Base-by-base conservation (phyloP, 768 basidiomycete genomes). In the Collybia sp. region DNA sequence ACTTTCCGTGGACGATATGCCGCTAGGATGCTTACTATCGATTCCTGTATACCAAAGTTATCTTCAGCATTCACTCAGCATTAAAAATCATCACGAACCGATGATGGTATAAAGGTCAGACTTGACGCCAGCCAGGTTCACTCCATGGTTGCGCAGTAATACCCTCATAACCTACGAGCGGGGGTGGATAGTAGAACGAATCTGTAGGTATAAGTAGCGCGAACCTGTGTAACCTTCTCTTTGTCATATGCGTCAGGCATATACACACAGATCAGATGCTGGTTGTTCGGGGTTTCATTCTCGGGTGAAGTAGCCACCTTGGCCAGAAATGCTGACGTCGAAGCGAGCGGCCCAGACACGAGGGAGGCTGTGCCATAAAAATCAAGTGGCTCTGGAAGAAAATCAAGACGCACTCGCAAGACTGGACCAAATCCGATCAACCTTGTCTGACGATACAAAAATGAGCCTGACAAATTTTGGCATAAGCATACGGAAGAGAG, bases 21-120 rank as follows among this genome's bases (percentile, higher is more conserved):
- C 83, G 57, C 84, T 86, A 0, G 80, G 61, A 57, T 88, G 87
- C 57, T 89, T 89, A 62, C 85, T 87, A 53, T 88, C 83, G 46
- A 89, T 65, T 1, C 82, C 84, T 80, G 32, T 18, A 17, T 4
- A n/a, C 2, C 11, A 39, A 25, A 4, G 25, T 25, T 8, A 25
- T 25, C 8, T 25, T 25, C n/a, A n/a, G n/a, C n/a, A 25, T 3
- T 25, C 8, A 8, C 8, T 8, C 25, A 25, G 25, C 25, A 25
- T 25, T 25, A 25, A 8, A 25, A 25, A 25, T 8, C 8, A 25
- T 25, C 5, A 48, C 61, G 33, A 55, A 81, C 83, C 81, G 48
- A 84, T 74, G 0, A 50, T 37, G 2, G 86, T 86, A 54, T 88
- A 88, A 39, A 89, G 54, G 57, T 88, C 68, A 4, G 83, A 79